Conservation (phyloP, 2,329 filamentous ascomycete species). For the Pseudomassariella vexata region DNA sequence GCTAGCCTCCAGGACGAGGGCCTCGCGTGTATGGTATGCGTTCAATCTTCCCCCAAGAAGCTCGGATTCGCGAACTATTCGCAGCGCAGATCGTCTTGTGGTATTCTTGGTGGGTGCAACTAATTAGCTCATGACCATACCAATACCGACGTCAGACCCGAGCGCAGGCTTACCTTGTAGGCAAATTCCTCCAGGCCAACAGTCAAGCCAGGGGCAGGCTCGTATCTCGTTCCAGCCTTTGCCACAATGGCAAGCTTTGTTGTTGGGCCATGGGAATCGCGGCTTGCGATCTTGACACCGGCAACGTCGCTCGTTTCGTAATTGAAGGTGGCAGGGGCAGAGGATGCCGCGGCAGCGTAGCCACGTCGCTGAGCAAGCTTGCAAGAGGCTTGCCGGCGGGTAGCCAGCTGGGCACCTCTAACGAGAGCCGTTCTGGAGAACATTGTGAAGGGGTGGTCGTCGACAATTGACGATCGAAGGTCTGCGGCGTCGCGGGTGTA, state of each 20-base stretch:
- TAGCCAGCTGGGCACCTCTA: constrained; percentile 52
- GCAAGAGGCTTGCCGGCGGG: constrained; percentile 52
- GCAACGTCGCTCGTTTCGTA: constrained; percentile 83
- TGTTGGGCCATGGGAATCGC: constrained; percentile 82
- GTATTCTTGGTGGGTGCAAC: constrained; percentile 60
- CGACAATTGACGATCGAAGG: constrained; percentile 45
- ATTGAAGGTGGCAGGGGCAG: constrained; percentile 61
- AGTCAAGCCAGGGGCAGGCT: constrained; percentile 82
- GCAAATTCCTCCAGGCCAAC: constrained; percentile 91
- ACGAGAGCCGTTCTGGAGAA: constrained; percentile 57
- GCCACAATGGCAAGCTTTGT: constrained; percentile 87
- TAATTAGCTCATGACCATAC: constrained; percentile 40
- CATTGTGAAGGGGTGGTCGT: constrained; percentile 52
- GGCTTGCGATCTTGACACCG: constrained; percentile 87
- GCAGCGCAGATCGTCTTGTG: constrained; percentile 77
- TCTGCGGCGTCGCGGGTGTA: constrained; percentile 20
- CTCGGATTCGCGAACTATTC: constrained; percentile 92
- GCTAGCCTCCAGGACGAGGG: constrained; percentile 84
- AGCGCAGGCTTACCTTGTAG: constrained; percentile 92
- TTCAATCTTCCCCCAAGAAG: constrained; percentile 87
- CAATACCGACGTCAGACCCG: no score
- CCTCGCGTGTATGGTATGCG: constrained; percentile 87
- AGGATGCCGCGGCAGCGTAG: constrained; percentile 51
- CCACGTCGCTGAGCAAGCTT: constrained; percentile 43
- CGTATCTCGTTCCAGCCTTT: constrained; percentile 90